These are phyloP conservation scores for Gymnopilus junonius DNA, from an alignment of 768 basidiomycete species.

Conservation along the genomic window DNA sequence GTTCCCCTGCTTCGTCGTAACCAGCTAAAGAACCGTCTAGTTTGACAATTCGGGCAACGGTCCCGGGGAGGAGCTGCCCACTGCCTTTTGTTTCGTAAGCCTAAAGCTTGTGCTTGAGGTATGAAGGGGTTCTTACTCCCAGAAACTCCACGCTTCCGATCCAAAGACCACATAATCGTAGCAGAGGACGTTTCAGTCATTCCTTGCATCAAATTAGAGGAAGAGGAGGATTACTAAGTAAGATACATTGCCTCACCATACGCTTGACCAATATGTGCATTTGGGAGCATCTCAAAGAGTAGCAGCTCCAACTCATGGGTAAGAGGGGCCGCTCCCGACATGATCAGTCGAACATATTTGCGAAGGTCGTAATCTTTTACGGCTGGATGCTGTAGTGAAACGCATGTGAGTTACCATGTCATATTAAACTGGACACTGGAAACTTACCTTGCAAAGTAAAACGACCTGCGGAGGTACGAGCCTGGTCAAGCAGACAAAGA, in stretches of 20 bases:
- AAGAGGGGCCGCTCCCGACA: slow-evolving; percentile 64
- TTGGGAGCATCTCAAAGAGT: slow-evolving; percentile 52
- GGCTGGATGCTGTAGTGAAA: slow-evolving; percentile 46
- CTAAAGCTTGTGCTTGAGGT: background rate
- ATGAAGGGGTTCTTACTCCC: slow-evolving; percentile 42
- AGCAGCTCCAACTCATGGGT: slow-evolving; percentile 56
- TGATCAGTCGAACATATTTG: slow-evolving; percentile 45
- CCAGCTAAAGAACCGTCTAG: slow-evolving; percentile 58
- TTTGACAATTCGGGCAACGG: slow-evolving; percentile 57
- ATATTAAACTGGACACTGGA: background rate
- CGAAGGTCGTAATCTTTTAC: slow-evolving; percentile 54
- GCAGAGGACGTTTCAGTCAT: slow-evolving; percentile 70
- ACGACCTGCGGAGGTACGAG: slow-evolving; percentile 63
- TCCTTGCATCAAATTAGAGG: slow-evolving; percentile 39
- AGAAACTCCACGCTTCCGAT: slow-evolving; percentile 50
- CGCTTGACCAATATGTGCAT: slow-evolving; percentile 60
- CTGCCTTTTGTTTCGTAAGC: slow-evolving; percentile 36
- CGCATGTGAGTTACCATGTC: background rate
- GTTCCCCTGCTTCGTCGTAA: slow-evolving; percentile 63
- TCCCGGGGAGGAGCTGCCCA: slow-evolving; percentile 61
- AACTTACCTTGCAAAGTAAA: slow-evolving; percentile 56
- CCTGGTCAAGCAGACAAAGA: slow-evolving; percentile 33
- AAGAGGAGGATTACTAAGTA: background rate
- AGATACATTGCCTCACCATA: slow-evolving; percentile 43
- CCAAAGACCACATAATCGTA: slow-evolving; percentile 51